Percentiles rank a stretch among this genome's conserved stretches.
Conservation (phyloP, 1,139 yeast genomes). For the Pichia sp. region DNA sequence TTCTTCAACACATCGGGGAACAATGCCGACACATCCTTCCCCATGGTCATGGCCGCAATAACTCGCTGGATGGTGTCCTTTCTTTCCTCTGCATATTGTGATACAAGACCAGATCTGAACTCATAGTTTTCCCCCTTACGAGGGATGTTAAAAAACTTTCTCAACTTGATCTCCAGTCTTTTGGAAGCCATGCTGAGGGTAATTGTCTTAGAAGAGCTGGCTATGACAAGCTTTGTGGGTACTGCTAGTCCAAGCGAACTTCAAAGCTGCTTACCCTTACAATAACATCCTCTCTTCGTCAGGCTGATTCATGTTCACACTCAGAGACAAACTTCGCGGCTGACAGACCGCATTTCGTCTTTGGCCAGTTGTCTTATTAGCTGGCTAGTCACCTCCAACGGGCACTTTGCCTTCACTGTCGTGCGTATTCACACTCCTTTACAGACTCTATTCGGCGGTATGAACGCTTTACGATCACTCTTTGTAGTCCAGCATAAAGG, state of each 20-base stretch:
- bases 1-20: constrained; percentile 96
- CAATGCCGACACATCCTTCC: constrained; percentile 93
- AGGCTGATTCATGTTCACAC: background rate
- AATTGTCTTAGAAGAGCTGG: background rate
- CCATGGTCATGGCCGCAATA: constrained; percentile 97
- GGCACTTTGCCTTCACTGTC: too few species aligned
- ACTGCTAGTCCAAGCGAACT: background rate
- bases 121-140: constrained; percentile 78
- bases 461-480: too few species aligned
- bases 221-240: background rate
- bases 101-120: constrained; percentile 82
- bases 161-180: constrained; percentile 44
- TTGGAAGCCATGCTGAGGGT: constrained; percentile 13
- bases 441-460: too few species aligned
- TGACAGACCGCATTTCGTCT: background rate
- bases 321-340: background rate
- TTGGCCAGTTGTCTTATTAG: background rate
- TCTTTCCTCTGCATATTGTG: constrained; percentile 89
- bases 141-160: constrained; percentile 57
- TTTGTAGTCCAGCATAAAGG: too few species aligned
- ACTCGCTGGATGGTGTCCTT: constrained; percentile 97
- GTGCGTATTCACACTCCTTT: too few species aligned
- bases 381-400: background rate
- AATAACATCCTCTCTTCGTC: background rate
- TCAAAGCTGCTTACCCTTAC: background rate